Evolutionary conservation across 164 flowering plant genomes (phyloP).

Genomic region (Chloranthus sessilifolius): DNA sequence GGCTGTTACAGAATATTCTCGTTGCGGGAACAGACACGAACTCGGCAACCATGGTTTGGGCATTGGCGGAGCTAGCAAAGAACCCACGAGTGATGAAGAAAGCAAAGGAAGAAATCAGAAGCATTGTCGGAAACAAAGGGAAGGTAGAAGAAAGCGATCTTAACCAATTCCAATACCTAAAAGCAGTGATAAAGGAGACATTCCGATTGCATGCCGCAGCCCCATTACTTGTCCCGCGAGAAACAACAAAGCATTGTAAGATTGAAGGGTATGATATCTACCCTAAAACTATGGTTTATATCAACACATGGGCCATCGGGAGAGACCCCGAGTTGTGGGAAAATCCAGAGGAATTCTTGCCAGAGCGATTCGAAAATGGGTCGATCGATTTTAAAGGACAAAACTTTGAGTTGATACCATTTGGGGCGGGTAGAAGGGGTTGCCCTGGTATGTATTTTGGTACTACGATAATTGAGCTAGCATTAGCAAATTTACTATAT

Average conservation of each 20-base stretch:
- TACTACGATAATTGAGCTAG: constrained; percentile 16
- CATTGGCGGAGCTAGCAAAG: too few species aligned
- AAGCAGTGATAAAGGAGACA: neutral
- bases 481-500: constrained; percentile 37
- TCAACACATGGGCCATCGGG: neutral
- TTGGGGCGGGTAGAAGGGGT: neutral
- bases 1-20: too few species aligned
- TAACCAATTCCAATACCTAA: too few species aligned
- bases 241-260: neutral
- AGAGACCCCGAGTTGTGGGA: neutral
- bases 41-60: too few species aligned
- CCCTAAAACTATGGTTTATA: neutral
- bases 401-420: neutral
- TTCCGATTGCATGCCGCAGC: neutral
- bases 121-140: too few species aligned
- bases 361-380: neutral
- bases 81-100: too few species aligned
- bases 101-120: too few species aligned
- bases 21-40: too few species aligned
- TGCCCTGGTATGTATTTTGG: neutral
- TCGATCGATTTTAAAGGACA: constrained; percentile 1
- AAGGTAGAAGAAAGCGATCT: too few species aligned
- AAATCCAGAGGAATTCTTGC: neutral
- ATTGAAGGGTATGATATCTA: neutral
- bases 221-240: neutral